Percentiles rank a stretch among this genome's conserved stretches.
These are phyloP conservation scores for Catunica adiposa DNA, from an alignment of 2,329 filamentous ascomycete species.

Conservation along the genomic window DNA sequence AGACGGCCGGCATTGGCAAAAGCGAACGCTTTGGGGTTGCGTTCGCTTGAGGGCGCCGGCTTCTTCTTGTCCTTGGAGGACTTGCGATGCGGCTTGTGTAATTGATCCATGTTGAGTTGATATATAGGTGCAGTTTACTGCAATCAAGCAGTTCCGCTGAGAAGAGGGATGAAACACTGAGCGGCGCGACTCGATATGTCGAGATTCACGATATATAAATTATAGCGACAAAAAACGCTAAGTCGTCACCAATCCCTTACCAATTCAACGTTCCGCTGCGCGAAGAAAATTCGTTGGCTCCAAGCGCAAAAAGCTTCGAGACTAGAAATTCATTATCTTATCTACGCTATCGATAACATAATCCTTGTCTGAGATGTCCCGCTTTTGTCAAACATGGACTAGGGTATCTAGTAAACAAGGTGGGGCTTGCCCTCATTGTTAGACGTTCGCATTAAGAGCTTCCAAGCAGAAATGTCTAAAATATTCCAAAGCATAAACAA, in stretches of 20 bases:
- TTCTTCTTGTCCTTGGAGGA: slow-evolving; percentile 67
- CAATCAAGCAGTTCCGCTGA: neutral
- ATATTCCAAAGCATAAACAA: too few species aligned
- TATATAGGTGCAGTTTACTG: neutral
- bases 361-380: neutral
- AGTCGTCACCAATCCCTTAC: neutral
- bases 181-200: neutral
- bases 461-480: too few species aligned
- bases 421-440: neutral
- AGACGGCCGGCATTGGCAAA: slow-evolving; percentile 68
- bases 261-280: neutral
- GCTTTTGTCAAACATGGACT: neutral
- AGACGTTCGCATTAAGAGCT: neutral
- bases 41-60: slow-evolving; percentile 37
- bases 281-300: neutral
- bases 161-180: neutral
- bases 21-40: slow-evolving; percentile 82
- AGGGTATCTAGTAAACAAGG: neutral
- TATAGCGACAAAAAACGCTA: neutral
- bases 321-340: slow-evolving; percentile 8
- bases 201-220: neutral
- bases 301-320: neutral
- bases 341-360: neutral
- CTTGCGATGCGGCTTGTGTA: slow-evolving; percentile 71
- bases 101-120: slow-evolving; percentile 58